phyloP scores from a whole-genome alignment of 352 stramenopile genomes.

The Globisporangium emineosum region DNA sequence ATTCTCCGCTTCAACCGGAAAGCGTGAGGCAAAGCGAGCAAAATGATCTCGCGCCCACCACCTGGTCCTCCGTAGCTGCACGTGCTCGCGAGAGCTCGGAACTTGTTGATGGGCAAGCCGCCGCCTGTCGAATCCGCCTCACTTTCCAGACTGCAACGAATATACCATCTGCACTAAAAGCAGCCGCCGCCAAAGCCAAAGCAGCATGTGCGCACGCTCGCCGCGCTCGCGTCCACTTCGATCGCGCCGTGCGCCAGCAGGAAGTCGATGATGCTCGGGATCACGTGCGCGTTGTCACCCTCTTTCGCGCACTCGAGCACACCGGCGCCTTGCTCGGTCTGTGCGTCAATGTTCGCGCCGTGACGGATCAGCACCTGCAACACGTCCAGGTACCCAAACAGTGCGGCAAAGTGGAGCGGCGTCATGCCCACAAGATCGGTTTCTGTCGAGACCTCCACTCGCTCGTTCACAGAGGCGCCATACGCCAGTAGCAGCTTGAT shows the following conservation, averaged over 20 bases:
- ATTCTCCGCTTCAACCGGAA: neutral
- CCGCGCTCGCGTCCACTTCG: slow-evolving; percentile 14
- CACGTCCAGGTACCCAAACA: slow-evolving; percentile 18
- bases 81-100: neutral
- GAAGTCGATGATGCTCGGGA: slow-evolving; percentile 20
- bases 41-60: neutral
- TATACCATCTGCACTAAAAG: neutral
- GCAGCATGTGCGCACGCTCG: slow-evolving; percentile 15
- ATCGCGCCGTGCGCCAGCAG: slow-evolving; percentile 15
- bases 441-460: slow-evolving; percentile 7
- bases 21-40: neutral
- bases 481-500: slow-evolving; percentile 27
- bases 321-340: slow-evolving; percentile 16
- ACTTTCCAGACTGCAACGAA: neutral
- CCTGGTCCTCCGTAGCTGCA: neutral
- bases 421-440: slow-evolving; percentile 19
- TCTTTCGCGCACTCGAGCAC: slow-evolving; percentile 22
- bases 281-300: slow-evolving; percentile 18
- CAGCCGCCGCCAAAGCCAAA: slow-evolving; percentile 2
- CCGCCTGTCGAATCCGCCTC: neutral
- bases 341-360: slow-evolving; percentile 19
- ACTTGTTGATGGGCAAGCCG: neutral
- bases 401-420: slow-evolving; percentile 21
- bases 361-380: slow-evolving; percentile 16
- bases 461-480: slow-evolving; percentile 23